Evolutionary conservation across 2,329 filamentous ascomycete species (phyloP), one percentile per base, ranked within the genome.

Genomic region (Sclerotinia subarctica): DNA sequence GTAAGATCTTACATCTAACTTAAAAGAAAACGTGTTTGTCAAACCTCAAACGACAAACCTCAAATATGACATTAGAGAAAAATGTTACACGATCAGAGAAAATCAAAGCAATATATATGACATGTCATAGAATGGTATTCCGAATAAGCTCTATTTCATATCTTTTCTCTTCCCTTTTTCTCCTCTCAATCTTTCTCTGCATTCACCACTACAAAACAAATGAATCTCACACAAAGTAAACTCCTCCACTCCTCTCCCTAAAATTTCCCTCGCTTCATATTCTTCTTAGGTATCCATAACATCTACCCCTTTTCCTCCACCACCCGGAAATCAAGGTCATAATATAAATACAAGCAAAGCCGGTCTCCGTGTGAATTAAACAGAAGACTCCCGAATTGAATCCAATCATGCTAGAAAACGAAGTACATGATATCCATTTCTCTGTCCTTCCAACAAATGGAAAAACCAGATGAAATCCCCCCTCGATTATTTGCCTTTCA

Each of bases 311-410:
- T 42, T n/a, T 21, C 54, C 54, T 3, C 17, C 56, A 59, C n/a
- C 38, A 21, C 29, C 8, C 7, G 24, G 47, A 51, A 62, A 38
- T 38, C 26, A 62, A 26, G 35, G 21, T 60, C 59, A 51, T 62
- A 8, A 62, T 62, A 62, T 62, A 62, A 62, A 26, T 62, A 62
- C 59, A 62, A 32, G 21, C 4, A 62, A 51, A 51, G 26, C 13
- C 17, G 13, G 53, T 49, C 46, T 38, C 44, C 15, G 46, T 0
- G 15, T 38, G 24, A 7, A 51, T 26, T 7, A 42, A 38, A 5
- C 59, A 38, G 21, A 51, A 62, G 46, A 62, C 46, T 51, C 10
- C 59, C 32, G 24, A 51, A 51, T n/a, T 26, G 13, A 59, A 15
- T 38, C 44, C 46, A 51, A 38, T 51, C 47, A 38, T 35, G n/a